Evolutionary conservation across 2,329 filamentous ascomycete genomes (phyloP).

Genomic region (Phyllosticta ampelicida): DNA sequence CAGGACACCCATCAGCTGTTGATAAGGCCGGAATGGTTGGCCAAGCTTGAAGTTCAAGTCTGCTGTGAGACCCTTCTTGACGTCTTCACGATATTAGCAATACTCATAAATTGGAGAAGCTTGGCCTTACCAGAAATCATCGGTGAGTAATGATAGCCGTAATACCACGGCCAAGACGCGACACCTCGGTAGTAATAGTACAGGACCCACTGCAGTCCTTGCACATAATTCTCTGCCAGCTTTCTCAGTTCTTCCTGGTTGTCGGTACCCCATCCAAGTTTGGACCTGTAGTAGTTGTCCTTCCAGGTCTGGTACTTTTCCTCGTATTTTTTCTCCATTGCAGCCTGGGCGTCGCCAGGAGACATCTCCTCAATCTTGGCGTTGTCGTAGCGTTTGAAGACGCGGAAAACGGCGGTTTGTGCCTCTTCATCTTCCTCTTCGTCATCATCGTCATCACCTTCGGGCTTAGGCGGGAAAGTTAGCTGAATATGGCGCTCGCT

Average conservation of each 20-base stretch:
- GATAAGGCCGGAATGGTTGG: conserved; percentile 87
- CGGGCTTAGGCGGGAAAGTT: conserved; percentile 44
- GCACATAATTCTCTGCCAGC: conserved; percentile 90
- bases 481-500: conserved; percentile 55
- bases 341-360: conserved; percentile 64
- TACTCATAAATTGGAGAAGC: not conserved
- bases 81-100: conserved; percentile 45
- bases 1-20: conserved; percentile 96
- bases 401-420: conserved; percentile 68
- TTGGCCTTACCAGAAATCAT: conserved; percentile 66
- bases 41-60: conserved; percentile 88
- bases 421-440: conserved; percentile 71
- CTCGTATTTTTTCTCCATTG: conserved; percentile 77
- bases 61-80: conserved; percentile 75
- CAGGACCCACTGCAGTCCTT: conserved; percentile 94
- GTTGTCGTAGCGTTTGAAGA: conserved; percentile 84
- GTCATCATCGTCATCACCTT: conserved; percentile 42
- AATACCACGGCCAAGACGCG: conserved; percentile 98
- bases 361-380: conserved; percentile 74
- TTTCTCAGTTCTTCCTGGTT: conserved; percentile 70
- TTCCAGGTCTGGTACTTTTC: conserved; percentile 89
- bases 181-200: conserved; percentile 98
- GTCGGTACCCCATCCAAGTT: conserved; percentile 80
- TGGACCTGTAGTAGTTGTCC: conserved; percentile 80
- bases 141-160: conserved; percentile 90